Base-by-base conservation (phyloP, 176 grass and related monocot genomes). In the Musa troglodytarum region DNA sequence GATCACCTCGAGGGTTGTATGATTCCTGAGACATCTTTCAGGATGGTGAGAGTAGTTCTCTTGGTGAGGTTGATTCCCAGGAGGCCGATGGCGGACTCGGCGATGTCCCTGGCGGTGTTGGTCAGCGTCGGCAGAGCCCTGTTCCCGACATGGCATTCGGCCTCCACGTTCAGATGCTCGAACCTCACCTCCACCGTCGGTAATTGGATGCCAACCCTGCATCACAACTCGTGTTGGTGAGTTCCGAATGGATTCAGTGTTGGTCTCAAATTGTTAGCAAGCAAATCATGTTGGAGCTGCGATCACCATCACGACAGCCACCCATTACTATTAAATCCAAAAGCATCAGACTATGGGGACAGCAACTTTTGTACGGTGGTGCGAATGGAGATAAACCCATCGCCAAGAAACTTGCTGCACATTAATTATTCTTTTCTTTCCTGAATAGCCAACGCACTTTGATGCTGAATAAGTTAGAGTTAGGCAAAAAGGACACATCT, bases 161-260 rank as follows among this genome's bases (percentile, higher is more conserved):
- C 95, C 69, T 89, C 29, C 58, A 99, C 79, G 2, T 62, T 89
- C 63, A 99, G 81, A 8, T 81, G 76, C 80, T 99, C 90, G 81
- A 94, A 99, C 11, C 90, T 75, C 11, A 99, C 95, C 86, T 99
- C 95, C 75, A 94, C 88, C 59, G 88, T 99, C n/a, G 95, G 95
- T 8, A 99, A 86, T 56, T 87, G 79, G 74, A 99, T 94, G 64
- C 95, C 95, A 16, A 99, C 95, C 86, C 95, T 99, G 86, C 72
- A 72, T 49, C 16, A 23, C 3, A 63, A 57, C 49, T 57, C 69
- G 10, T 69, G 2, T 50, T 7, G 11, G 13, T 52, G 16, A 1
- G 19, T 65, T 53, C 0, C 4, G 14, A 21, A 10, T 54, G 49
- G 26, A 61, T 17, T 11, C 51, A 54, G 14, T 8, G 52, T 25